These are phyloP conservation scores for Simplicillium aogashimaense DNA, from an alignment of 2,329 filamentous ascomycete genomes.

Conservation along the genomic window DNA sequence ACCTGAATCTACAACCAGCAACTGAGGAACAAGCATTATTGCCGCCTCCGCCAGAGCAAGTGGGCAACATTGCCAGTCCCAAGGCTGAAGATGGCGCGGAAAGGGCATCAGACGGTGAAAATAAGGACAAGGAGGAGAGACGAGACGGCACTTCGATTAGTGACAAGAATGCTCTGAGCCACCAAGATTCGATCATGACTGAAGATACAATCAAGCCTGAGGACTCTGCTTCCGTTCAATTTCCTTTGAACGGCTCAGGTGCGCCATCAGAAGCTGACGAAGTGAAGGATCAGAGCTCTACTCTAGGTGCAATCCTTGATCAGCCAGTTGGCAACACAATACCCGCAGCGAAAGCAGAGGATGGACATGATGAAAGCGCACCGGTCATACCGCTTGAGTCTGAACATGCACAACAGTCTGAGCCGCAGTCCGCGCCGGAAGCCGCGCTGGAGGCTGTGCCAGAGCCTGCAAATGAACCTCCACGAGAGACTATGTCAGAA, in stretches of 20 bases:
- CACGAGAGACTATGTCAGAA: constrained; percentile 7
- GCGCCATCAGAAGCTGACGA: constrained; percentile 16
- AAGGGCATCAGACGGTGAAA: constrained; percentile 14
- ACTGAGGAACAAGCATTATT: constrained; percentile 14
- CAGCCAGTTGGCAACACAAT: neutral
- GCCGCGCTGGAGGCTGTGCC: too few relatives aligned
- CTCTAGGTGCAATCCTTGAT: too few relatives aligned
- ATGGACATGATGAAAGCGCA: too few relatives aligned
- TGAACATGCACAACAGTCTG: too few relatives aligned
- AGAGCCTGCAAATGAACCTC: neutral
- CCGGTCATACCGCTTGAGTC: too few relatives aligned
- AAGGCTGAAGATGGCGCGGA: constrained; percentile 15
- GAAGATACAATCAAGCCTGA: constrained; percentile 27
- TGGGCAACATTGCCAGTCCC: constrained; percentile 27
- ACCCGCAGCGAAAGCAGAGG: too few relatives aligned
- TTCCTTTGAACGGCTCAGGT: constrained; percentile 17
- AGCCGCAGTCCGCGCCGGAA: too few relatives aligned
- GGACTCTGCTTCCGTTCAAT: constrained; percentile 23
- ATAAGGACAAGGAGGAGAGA: constrained; percentile 14
- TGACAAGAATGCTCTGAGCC: constrained; percentile 14
- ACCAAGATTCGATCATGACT: constrained; percentile 22
- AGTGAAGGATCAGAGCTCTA: too few relatives aligned
- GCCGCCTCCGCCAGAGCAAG: constrained; percentile 27
- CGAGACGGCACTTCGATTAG: constrained; percentile 10
- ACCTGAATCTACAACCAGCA: constrained; percentile 8